phyloP scores from a whole-genome alignment of 495 filamentous ascomycete genomes.

The Pseudomonodictys pantanalensis region DNA sequence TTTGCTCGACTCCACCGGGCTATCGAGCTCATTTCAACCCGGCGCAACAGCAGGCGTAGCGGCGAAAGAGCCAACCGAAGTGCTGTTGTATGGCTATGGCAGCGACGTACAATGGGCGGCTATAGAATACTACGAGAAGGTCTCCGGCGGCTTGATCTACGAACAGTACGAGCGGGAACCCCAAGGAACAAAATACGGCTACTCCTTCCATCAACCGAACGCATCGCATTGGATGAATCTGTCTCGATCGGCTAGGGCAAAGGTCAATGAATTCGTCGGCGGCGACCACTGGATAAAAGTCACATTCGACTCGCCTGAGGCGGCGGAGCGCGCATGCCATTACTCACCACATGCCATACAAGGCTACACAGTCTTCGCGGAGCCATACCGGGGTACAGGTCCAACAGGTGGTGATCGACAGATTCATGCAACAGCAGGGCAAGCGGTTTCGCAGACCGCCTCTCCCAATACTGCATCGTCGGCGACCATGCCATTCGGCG shows the following conservation, averaged over 20 bases:
- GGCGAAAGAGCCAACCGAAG: constrained; percentile 66
- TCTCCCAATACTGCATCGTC: constrained; percentile 27
- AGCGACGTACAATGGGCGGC: constrained; percentile 75
- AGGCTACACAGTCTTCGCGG: constrained; percentile 73
- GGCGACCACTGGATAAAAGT: constrained; percentile 90
- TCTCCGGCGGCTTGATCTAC: constrained; percentile 69
- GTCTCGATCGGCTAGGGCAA: constrained; percentile 65
- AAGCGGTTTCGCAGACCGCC: constrained; percentile 22
- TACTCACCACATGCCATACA: constrained; percentile 73
- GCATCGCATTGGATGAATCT: constrained; percentile 54
- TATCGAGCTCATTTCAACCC: constrained; percentile 37
- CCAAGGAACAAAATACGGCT: constrained; percentile 62
- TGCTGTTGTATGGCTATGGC: constrained; percentile 80
- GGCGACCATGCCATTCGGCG: constrained; percentile 13
- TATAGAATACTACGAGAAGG: constrained; percentile 77
- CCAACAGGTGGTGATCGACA: constrained; percentile 61
- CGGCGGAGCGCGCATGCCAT: constrained; percentile 72
- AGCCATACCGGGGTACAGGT: constrained; percentile 68
- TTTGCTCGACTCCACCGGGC: constrained; percentile 2
- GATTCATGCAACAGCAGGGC: constrained; percentile 45
- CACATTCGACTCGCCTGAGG: constrained; percentile 78
- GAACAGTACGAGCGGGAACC: constrained; percentile 83
- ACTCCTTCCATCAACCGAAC: constrained; percentile 47
- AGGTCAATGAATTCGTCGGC: constrained; percentile 71
- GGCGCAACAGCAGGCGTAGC: constrained; percentile 20